A percentile compares a stretch with the other conserved stretches of the same genome.
Evolutionary conservation across 2,329 filamentous ascomycete species (phyloP).

Genomic region (Pseudopyrenochaeta lycopersici): DNA sequence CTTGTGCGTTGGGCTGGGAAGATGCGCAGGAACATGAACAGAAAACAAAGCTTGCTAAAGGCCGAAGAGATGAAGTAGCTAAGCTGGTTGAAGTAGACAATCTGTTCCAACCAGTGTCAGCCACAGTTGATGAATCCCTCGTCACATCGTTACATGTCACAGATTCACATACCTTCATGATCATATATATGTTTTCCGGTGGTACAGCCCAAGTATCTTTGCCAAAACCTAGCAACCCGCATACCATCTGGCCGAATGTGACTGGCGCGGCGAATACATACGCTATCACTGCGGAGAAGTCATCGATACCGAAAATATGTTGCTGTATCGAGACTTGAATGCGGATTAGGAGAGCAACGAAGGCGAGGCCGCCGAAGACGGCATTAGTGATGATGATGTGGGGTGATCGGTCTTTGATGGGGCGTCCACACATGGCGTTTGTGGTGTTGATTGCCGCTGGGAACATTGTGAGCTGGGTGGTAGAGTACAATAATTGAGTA

Average conservation of each 20-base stretch:
- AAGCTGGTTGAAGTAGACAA: constrained; percentile 26
- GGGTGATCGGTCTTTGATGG: constrained; percentile 45
- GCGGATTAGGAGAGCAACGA: constrained; percentile 45
- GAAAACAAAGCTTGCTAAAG: constrained; percentile 31
- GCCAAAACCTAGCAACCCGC: constrained; percentile 51
- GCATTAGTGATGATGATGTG: constrained; percentile 33
- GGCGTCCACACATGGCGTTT: constrained; percentile 43
- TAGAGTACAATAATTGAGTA: too few relatives aligned
- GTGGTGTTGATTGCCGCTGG: constrained; percentile 49
- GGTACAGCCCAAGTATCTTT: constrained; percentile 61
- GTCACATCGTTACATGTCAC: not conserved
- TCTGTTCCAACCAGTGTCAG: constrained; percentile 5
- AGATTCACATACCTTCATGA: constrained; percentile 4
- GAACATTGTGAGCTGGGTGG: not conserved
- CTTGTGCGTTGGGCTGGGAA: constrained; percentile 26
- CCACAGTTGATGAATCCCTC: not conserved
- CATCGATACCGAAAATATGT: constrained; percentile 20
- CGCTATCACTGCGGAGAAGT: constrained; percentile 18
- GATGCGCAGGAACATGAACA: constrained; percentile 38
- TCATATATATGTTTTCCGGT: constrained; percentile 46
- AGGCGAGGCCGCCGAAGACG: constrained; percentile 28
- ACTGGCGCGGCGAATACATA: constrained; percentile 17
- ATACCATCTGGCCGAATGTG: constrained; percentile 15
- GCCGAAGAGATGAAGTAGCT: constrained; percentile 36
- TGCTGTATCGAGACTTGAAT: constrained; percentile 11